phyloP scores from a whole-genome alignment of 371 early-diverging fungal genomes.

The Mortierella sp. region DNA sequence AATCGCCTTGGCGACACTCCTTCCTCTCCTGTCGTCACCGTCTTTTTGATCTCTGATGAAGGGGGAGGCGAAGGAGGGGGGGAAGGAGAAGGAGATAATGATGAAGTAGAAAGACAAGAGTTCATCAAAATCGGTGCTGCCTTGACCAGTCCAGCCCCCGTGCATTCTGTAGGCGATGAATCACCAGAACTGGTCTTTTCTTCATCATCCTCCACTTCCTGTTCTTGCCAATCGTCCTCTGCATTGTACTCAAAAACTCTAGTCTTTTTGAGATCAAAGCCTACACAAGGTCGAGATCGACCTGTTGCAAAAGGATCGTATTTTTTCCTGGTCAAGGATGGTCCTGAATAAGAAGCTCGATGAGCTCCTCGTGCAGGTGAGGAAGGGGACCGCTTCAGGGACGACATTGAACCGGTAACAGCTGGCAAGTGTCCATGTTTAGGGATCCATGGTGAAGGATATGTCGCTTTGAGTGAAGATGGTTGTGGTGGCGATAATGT shows the following conservation, averaged over 20 bases:
- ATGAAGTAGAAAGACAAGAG: not conserved
- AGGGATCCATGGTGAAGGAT: too few relatives aligned
- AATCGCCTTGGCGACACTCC: too few relatives aligned
- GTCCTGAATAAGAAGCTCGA: too few relatives aligned
- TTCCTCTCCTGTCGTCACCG: too few relatives aligned
- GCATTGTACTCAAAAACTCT: conserved; percentile 42
- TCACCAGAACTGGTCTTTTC: not conserved
- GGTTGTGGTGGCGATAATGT: not conserved
- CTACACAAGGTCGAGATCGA: conserved; percentile 12
- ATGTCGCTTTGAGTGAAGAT: too few relatives aligned
- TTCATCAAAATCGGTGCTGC: not conserved
- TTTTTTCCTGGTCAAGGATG: too few relatives aligned
- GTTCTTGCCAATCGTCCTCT: conserved; percentile 16
- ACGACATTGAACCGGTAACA: too few relatives aligned
- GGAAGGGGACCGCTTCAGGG: conserved; percentile 27
- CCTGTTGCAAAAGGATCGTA: too few relatives aligned
- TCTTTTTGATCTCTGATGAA: too few relatives aligned
- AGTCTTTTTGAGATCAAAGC: conserved; percentile 30
- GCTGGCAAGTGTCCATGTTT: too few relatives aligned
- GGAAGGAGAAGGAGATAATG: not conserved
- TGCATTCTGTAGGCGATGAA: too few relatives aligned
- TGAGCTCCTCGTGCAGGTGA: conserved; percentile 5
- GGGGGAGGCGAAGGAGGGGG: conserved; percentile 7
- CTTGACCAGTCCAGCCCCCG: too few relatives aligned
- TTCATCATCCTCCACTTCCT: not conserved